These are phyloP conservation scores for Sclerotinia sclerotiorum DNA, from an alignment of 2,329 filamentous ascomycete species.

Conservation along the genomic window DNA sequence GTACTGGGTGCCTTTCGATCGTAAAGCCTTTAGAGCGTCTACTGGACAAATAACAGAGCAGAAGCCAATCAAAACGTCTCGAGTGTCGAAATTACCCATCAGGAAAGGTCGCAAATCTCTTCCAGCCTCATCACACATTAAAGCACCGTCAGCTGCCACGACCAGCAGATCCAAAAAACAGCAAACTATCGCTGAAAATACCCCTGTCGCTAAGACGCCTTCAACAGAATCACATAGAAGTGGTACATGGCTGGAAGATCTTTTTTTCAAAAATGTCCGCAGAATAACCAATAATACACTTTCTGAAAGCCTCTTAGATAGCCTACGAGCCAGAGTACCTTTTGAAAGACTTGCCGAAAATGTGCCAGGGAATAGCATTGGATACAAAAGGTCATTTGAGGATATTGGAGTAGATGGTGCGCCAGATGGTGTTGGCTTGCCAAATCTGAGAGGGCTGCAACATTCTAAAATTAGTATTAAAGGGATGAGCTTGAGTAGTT, in stretches of 20 bases:
- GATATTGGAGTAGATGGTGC: conserved; percentile 12
- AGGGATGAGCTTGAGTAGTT: conserved; percentile 16
- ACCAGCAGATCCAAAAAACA: neutral
- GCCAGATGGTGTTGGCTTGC: neutral
- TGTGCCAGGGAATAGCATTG: conserved; percentile 13
- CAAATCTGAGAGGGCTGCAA: conserved; percentile 10
- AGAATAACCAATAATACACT: conserved; percentile 5
- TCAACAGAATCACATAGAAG: neutral
- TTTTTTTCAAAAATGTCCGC: neutral
- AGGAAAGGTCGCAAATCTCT: conserved; percentile 16
- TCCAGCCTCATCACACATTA: neutral
- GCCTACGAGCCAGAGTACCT: conserved; percentile 12
- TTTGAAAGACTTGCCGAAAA: conserved; percentile 8
- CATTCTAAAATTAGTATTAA: conserved; percentile 15
- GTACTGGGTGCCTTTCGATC: conserved; percentile 27
- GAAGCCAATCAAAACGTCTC: neutral
- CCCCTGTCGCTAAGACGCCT: neutral
- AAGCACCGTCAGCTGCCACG: neutral
- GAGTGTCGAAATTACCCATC: neutral
- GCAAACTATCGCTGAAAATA: neutral
- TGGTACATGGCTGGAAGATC: conserved; percentile 13
- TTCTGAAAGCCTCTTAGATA: neutral
- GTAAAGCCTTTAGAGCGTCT: conserved; percentile 16
- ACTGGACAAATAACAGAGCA: conserved; percentile 21
- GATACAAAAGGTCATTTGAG: conserved; percentile 22